phyloP scores from a whole-genome alignment of 1,139 yeast genomes.

The Sugiyamaella grinbergsii region DNA sequence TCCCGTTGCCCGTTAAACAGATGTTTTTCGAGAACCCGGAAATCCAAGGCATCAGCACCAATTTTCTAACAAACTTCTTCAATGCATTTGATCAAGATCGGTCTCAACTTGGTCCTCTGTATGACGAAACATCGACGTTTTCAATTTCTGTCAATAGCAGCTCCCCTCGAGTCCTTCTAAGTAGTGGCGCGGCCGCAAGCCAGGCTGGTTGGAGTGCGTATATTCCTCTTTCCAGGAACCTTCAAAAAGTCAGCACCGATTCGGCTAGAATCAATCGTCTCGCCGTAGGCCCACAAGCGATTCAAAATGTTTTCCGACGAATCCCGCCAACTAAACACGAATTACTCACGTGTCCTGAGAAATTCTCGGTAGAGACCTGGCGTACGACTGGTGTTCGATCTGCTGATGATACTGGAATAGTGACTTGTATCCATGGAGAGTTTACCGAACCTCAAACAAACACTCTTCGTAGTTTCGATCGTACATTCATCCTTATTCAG shows the following conservation, averaged over 20 bases:
- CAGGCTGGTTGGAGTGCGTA: constrained; percentile 38
- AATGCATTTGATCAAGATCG: constrained; percentile 83
- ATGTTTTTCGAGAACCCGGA: constrained; percentile 84
- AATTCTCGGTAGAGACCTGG: constrained; percentile 79
- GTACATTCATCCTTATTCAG: constrained; percentile 74
- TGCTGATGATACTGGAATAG: constrained; percentile 72
- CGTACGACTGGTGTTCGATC: constrained; percentile 45
- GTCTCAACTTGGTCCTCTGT: constrained; percentile 65
- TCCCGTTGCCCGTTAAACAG: constrained; percentile 53
- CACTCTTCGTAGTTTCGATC: constrained; percentile 73
- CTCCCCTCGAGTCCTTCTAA: constrained; percentile 45
- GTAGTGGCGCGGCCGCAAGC: constrained; percentile 17
- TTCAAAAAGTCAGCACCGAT: constrained; percentile 65
- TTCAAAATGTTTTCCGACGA: constrained; percentile 59
- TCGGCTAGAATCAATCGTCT: constrained; percentile 60
- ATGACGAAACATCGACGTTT: constrained; percentile 83
- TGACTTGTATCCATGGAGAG: constrained; percentile 80
- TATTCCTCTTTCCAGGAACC: constrained; percentile 68
- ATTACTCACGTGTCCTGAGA: constrained; percentile 59
- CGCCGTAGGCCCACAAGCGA: constrained; percentile 70
- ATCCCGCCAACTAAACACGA: constrained; percentile 79
- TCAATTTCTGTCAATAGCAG: constrained; percentile 62
- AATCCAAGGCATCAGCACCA: constrained; percentile 68
- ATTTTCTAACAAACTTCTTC: constrained; percentile 72
- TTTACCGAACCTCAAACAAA: constrained; percentile 64